Base-by-base conservation (phyloP, 371 early-diverging fungal genomes). In the Mortierella sp. region DNA sequence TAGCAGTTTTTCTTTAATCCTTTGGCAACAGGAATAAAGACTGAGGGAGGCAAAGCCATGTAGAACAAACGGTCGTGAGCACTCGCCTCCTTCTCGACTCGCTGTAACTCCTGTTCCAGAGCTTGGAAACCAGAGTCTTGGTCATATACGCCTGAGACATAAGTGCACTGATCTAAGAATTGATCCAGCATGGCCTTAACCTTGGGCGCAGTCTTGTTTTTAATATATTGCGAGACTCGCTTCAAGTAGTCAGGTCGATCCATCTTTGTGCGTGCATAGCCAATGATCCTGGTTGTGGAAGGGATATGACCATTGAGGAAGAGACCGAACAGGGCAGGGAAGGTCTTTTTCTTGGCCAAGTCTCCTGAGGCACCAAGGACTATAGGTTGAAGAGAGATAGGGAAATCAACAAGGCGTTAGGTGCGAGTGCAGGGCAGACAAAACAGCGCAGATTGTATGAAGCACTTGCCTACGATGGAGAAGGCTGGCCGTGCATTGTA, bases 261-360 rank as follows among this genome's bases (percentile, higher is more conserved):
- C 86, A 98, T 90, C 70, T 93, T 84, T 24, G 95, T 92, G 58
- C 99, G 94, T n/a, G 99, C 97, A 87, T 98, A 99, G 43, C 97
- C 99, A 28, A 99, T 86, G 75, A 99, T 96, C 55, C 89, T 85
- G 24, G 90, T 86, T 58, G 92, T 90, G n/a, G 87, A 84, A 9
- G 96, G 94, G n/a, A 97, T 87, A 77, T 94, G 93, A 6, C 87
- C 86, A 77, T 92, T 88, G 57, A 87, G 89, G 84, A 86, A 97
- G 58, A 96, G 92, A 62, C 91, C 93, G 79, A 92, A 99, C 38
- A 97, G 91, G 9, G 98, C 97, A 32, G 99, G 99, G 80, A 96
- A 98, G 24, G 99, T 96, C 90, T 99, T 99, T 77, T 97, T 97
- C 90, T 96, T 96, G 59, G 97, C 97, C 71, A 97, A 88, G 74